Base-by-base conservation (phyloP, 2,329 filamentous ascomycete species). In the Ophiostoma ulmi region DNA sequence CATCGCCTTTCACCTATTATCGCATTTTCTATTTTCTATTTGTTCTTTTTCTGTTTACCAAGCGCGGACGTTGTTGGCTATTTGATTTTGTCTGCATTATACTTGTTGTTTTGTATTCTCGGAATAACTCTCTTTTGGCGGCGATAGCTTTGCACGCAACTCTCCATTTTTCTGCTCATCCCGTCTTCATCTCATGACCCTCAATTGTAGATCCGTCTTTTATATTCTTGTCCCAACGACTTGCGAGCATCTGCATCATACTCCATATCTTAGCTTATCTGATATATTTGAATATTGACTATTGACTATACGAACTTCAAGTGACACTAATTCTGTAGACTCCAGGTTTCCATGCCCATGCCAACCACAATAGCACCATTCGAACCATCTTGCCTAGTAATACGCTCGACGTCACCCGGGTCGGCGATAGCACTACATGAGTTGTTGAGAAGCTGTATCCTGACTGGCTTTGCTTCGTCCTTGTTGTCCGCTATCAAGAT, bases 361-460 rank as follows among this genome's bases (percentile, higher is more conserved):
- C 83, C 83, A 1, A 78, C 82, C 1, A 84, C 77, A 69, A 84
- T 78, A 11, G 73, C 74, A 26, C 22, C n/a, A 5, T 11, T 22
- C 3, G n/a, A 17, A 55, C 71, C 31, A 35, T 11, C n/a, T 5
- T 38, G n/a, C 10, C 64, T 38, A 5, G 7, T 26, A 36, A 85
- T 73, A 36, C 81, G 75, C 73, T 80, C 83, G 41, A 89, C 70
- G 68, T 84, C 85, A 3, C 85, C 86, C 0, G 86, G 80, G 73
- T 90, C 88, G 31, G 87, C 87, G 6, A 90, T 82, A n/a, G 85
- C 83, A 72, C 87, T 89, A 73, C 86, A 87, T 22, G 77, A 76
- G 72, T 87, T 82, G 36, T 81, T 82, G n/a, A 84, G 72, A 69
- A 86, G 75, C 66, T 79, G 76, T 3, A 86, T 77, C 17, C 73